These are phyloP conservation scores for Puccinia brachypodii DNA, from an alignment of 1,284 basidiomycete species.

Conservation along the genomic window DNA sequence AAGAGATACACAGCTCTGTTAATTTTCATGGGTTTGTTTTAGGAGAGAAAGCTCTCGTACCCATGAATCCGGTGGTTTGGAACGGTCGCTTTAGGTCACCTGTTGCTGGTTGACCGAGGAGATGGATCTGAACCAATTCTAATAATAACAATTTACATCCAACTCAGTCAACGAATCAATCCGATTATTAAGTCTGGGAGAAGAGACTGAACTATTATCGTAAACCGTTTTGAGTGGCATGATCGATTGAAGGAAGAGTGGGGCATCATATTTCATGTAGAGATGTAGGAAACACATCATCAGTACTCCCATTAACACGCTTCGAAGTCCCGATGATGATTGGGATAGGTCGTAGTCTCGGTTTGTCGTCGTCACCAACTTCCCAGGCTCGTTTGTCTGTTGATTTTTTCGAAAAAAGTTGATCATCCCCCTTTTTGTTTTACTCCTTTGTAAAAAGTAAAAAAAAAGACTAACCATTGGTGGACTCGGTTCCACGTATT, in stretches of 20 bases:
- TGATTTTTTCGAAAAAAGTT: constrained; percentile 14
- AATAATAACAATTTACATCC: background rate
- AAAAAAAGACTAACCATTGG: constrained; percentile 58
- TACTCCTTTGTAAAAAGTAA: background rate
- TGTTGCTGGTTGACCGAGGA: constrained; percentile 38
- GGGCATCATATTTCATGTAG: constrained; percentile 74
- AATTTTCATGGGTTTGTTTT: too few species aligned
- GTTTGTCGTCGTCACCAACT: constrained; percentile 86
- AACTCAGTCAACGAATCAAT: background rate
- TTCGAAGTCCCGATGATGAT: constrained; percentile 57
- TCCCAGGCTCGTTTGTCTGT: constrained; percentile 70
- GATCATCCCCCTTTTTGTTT: background rate
- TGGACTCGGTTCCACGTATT: constrained; percentile 68
- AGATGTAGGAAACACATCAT: constrained; percentile 72
- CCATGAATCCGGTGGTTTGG: constrained; percentile 43
- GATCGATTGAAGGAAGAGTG: constrained; percentile 83
- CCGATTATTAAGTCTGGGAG: too few species aligned
- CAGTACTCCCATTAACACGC: constrained; percentile 73
- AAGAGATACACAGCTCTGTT: too few species aligned
- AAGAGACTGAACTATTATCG: constrained; percentile 65
- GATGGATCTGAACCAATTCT: constrained; percentile 46
- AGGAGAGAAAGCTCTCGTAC: constrained; percentile 19
- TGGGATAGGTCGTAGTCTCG: constrained; percentile 81
- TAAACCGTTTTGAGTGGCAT: constrained; percentile 84
- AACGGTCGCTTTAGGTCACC: constrained; percentile 45